phyloP scores from a whole-genome alignment of 257 asterid genomes.

The Solanum rostratum region DNA sequence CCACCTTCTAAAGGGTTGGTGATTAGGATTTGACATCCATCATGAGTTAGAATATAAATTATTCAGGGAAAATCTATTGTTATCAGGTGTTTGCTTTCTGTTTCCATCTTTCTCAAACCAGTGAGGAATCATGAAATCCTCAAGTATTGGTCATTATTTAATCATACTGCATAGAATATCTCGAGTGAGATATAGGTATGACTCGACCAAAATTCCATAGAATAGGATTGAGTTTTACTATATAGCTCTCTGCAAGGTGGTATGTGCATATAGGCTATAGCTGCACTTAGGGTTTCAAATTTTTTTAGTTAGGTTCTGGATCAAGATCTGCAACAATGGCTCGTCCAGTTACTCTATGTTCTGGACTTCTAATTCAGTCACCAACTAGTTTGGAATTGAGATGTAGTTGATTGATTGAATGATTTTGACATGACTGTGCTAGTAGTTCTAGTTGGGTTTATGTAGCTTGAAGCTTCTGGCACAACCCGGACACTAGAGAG shows the following conservation, averaged over 20 bases:
- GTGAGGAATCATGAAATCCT: neutral
- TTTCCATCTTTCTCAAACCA: neutral
- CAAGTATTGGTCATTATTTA: neutral
- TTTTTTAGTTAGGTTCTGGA: neutral
- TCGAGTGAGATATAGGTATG: neutral
- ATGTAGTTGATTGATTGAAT: neutral
- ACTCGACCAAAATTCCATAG: neutral
- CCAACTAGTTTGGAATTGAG: neutral
- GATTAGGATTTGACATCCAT: neutral
- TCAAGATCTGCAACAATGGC: neutral
- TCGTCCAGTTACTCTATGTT: neutral
- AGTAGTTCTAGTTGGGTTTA: neutral
- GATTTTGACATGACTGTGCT: neutral
- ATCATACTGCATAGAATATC: neutral
- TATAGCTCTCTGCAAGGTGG: neutral
- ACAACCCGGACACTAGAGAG: neutral
- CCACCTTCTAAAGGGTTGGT: neutral
- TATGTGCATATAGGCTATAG: neutral
- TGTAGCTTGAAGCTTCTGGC: neutral
- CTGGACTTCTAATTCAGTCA: neutral
- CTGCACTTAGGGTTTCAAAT: neutral
- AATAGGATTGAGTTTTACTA: neutral
- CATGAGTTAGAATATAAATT: neutral
- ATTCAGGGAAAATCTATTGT: neutral
- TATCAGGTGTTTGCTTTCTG: neutral